phyloP scores from a whole-genome alignment of 345 rosid species.

The Linum tenue region DNA sequence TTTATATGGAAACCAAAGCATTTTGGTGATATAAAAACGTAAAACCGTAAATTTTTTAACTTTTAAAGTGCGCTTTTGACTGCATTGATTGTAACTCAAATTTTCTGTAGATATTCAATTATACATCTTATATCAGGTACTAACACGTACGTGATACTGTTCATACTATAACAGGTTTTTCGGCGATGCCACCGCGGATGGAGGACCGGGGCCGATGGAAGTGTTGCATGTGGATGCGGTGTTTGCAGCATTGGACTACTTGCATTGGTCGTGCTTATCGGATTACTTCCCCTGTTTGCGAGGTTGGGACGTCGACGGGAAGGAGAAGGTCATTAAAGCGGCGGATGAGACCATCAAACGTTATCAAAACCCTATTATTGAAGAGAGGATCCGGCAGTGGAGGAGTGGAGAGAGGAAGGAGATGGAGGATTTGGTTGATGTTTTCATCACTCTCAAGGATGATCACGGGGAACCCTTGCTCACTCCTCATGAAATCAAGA shows the following conservation, averaged over 20 bases:
- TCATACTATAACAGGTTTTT: conserved; percentile 28
- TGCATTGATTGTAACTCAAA: conserved; percentile 10
- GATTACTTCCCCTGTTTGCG: conserved; percentile 39
- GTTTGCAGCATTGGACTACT: conserved; percentile 26
- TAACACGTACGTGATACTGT: conserved; percentile 10
- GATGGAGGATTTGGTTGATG: conserved; percentile 36
- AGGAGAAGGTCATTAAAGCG: conserved; percentile 26
- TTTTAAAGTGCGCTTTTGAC: no score
- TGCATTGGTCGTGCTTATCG: conserved; percentile 34
- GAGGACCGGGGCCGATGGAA: conserved; percentile 39
- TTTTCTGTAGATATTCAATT: conserved; percentile 34
- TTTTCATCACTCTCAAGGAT: conserved; percentile 30
- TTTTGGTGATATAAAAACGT: no score
- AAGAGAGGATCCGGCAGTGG: conserved; percentile 40
- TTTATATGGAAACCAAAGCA: no score
- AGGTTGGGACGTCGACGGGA: conserved; percentile 46
- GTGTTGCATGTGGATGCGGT: conserved; percentile 34
- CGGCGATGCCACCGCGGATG: conserved; percentile 25
- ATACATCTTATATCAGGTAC: conserved; percentile 7
- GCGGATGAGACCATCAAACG: conserved; percentile 20
- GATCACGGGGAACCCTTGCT: conserved; percentile 27
- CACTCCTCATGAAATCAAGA: conserved; percentile 36
- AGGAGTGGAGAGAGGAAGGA: conserved; percentile 16
- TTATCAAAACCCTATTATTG: conserved; percentile 42
- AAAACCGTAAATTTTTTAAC: conserved; percentile 25